These are phyloP conservation scores for Artemisia tridentata DNA, from an alignment of 129 eudicot genomes.

Conservation along the genomic window DNA sequence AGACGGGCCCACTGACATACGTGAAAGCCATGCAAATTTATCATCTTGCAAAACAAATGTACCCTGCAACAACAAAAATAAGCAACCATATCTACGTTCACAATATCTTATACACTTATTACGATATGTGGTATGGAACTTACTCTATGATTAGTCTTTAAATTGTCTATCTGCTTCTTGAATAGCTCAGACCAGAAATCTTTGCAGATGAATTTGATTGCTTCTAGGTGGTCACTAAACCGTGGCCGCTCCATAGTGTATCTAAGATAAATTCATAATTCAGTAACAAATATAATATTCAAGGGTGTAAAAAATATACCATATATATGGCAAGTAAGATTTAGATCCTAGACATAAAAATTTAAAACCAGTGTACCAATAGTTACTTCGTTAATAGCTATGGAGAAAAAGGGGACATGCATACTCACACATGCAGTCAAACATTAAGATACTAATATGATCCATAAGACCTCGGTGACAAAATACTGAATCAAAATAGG, in stretches of 20 bases:
- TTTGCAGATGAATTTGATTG: conserved; percentile 91
- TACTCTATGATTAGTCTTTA: conserved; percentile 94
- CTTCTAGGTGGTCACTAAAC: conserved; percentile 88
- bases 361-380: neutral
- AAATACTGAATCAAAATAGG: neutral
- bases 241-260: conserved; percentile 97
- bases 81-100: neutral
- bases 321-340: neutral
- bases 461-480: neutral
- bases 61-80: conserved; percentile 47
- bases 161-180: conserved; percentile 94
- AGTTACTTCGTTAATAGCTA: neutral
- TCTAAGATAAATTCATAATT: conserved; percentile 36
- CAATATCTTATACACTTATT: neutral
- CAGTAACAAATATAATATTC: neutral
- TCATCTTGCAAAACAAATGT: conserved; percentile 97
- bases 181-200: conserved; percentile 96
- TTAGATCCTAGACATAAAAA: neutral
- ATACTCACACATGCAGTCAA: neutral
- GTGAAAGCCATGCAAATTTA: conserved; percentile 87
- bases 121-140: conserved; percentile 32
- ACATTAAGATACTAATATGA: neutral
- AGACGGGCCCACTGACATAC: conserved; percentile 59
- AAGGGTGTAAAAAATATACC: neutral
- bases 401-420: neutral